phyloP scores from a whole-genome alignment of 2,329 filamentous ascomycete species.

The Calycina marina region DNA sequence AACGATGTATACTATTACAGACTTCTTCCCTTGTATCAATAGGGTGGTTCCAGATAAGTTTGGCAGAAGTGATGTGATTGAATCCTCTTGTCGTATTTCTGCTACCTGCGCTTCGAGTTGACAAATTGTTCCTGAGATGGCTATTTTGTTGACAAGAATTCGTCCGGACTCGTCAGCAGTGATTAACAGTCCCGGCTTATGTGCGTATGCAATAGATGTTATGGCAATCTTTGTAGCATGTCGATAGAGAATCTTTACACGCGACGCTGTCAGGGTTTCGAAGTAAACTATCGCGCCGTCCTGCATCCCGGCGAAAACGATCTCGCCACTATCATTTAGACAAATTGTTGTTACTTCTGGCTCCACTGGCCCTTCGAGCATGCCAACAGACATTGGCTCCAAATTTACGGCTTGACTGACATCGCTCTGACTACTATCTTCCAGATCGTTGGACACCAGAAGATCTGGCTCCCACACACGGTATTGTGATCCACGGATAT shows the following conservation, averaged over 20 bases:
- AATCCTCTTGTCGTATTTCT: background rate
- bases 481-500: slow-evolving; percentile 21
- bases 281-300: background rate
- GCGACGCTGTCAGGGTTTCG: slow-evolving; percentile 6
- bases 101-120: background rate
- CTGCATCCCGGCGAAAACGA: background rate
- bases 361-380: background rate
- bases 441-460: slow-evolving; percentile 17
- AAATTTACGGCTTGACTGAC: slow-evolving; percentile 2
- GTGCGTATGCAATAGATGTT: slow-evolving; percentile 9
- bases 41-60: background rate
- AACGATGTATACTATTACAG: background rate
- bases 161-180: slow-evolving; percentile 19
- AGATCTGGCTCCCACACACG: slow-evolving; percentile 25
- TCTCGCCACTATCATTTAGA: background rate
- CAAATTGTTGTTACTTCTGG: background rate
- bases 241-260: slow-evolving; percentile 11
- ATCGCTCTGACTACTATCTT: slow-evolving; percentile 11
- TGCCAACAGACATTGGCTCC: background rate
- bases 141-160: slow-evolving; percentile 14
- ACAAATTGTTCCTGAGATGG: slow-evolving; percentile 7
- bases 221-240: slow-evolving; percentile 14
- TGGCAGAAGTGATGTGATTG: background rate
- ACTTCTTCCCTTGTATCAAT: background rate
- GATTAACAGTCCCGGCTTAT: slow-evolving; percentile 12